A percentile compares a stretch with the other conserved stretches of the same genome.
These are phyloP conservation scores for Botrytis elliptica DNA, from an alignment of 2,329 filamentous ascomycete genomes.

Conservation along the genomic window DNA sequence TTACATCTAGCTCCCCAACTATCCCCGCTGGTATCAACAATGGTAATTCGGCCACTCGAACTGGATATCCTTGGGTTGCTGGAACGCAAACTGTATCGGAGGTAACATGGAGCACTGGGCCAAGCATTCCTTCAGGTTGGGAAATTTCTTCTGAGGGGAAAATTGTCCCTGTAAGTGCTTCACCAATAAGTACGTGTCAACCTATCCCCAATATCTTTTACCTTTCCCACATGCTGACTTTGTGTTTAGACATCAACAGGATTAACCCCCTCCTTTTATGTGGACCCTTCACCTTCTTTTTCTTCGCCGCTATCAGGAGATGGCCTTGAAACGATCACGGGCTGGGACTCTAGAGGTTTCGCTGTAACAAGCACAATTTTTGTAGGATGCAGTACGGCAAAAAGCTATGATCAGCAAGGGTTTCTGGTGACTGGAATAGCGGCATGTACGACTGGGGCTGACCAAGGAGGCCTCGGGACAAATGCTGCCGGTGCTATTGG, in stretches of 20 bases:
- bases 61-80: slow-evolving; percentile 68
- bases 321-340: slow-evolving; percentile 43
- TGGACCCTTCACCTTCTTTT: slow-evolving; percentile 47
- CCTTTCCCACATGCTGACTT: slow-evolving; percentile 33
- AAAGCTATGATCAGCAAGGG: slow-evolving; percentile 47
- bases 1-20: slow-evolving; percentile 59
- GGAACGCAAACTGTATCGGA: slow-evolving; percentile 51
- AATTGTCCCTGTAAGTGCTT: slow-evolving; percentile 70
- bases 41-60: slow-evolving; percentile 55
- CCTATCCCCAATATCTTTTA: slow-evolving; percentile 22
- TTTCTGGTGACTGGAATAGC: slow-evolving; percentile 42
- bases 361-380: slow-evolving; percentile 46
- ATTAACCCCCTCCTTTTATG: slow-evolving; percentile 53
- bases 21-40: slow-evolving; percentile 68
- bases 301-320: slow-evolving; percentile 39
- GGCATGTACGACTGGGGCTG: slow-evolving; percentile 15
- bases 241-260: slow-evolving; percentile 45
- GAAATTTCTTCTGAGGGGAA: slow-evolving; percentile 75
- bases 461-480: slow-evolving; percentile 23
- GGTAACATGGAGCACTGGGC: slow-evolving; percentile 42
- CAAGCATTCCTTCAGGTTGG: slow-evolving; percentile 75
- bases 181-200: slow-evolving; percentile 60
- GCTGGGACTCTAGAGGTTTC: slow-evolving; percentile 51
- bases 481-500: slow-evolving; percentile 25
- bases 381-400: slow-evolving; percentile 41